phyloP scores from a whole-genome alignment of 306 rosid genomes.

The Sindora glabra region DNA sequence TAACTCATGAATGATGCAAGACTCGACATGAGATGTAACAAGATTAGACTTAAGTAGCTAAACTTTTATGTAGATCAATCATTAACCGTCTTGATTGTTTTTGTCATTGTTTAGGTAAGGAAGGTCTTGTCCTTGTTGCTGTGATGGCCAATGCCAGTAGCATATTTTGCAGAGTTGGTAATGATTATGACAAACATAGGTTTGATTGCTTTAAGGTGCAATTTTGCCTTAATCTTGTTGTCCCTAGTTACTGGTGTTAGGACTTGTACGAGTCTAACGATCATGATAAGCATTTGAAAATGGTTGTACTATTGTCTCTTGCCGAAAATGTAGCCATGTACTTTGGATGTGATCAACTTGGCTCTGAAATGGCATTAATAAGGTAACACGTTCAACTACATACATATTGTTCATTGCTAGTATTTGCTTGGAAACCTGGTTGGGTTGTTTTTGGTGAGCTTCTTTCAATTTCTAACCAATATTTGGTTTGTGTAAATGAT shows the following conservation, averaged over 20 bases:
- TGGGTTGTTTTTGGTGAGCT: conserved; percentile 92
- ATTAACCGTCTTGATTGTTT: conserved; percentile 66
- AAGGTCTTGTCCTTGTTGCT: conserved; percentile 85
- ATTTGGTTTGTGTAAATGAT: conserved; percentile 71
- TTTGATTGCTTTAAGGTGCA: conserved; percentile 80
- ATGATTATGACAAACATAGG: conserved; percentile 56
- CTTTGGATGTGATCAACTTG: conserved; percentile 68
- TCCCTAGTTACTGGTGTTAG: conserved; percentile 74
- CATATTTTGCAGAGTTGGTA: conserved; percentile 89
- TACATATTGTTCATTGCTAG: conserved; percentile 79
- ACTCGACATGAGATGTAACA: too few species aligned
- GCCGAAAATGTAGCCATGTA: conserved; percentile 90
- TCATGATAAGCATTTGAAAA: conserved; percentile 46
- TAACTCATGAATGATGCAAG: too few species aligned
- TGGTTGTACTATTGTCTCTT: conserved; percentile 71
- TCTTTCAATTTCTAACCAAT: conserved; percentile 56
- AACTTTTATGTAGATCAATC: too few species aligned
- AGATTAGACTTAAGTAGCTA: too few species aligned
- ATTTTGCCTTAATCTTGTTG: conserved; percentile 59
- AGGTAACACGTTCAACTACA: conserved; percentile 74
- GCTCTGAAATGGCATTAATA: conserved; percentile 79
- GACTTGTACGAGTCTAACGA: conserved; percentile 35
- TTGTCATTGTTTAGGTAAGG: conserved; percentile 41
- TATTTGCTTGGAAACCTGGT: conserved; percentile 71
- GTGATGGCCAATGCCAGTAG: conserved; percentile 84